Base-by-base conservation (phyloP, 768 basidiomycete species). In the Lyophyllum semitale region DNA sequence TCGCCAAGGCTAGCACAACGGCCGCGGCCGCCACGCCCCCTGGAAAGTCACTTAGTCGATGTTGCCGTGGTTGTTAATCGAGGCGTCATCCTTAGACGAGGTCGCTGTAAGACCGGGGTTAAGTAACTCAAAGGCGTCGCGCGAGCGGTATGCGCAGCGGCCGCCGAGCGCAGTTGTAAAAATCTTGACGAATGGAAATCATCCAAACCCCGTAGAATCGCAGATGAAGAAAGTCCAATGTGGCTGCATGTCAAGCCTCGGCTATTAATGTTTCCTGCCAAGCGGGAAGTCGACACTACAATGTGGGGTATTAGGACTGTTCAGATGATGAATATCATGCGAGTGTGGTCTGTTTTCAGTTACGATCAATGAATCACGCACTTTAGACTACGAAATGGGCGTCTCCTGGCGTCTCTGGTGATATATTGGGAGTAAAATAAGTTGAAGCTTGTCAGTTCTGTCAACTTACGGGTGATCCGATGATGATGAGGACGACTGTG, bases 381-480 rank as follows among this genome's bases (percentile, higher is more conserved):
- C 44, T 17, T 30, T 35, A 15, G 18, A 48, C 17, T 17, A 40
- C n/a, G 17, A 6, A 6, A 7, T 12, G 5, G 12, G 22, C 2
- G 8, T 11, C 5, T 30, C n/a, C 11, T 38, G 37, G 18, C 3
- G 37, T 18, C 37, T 17, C n/a, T 29, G 44, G 44, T n/a, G 44
- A 45, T 45, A 18, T 23, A 6, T 40, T 23, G 20, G 41, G 4
- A 20, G 37, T 23, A 17, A 25, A 26, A 44, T n/a, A 29, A 27
- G 27, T 29, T 45, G 26, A n/a, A 26, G 11, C 15, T 27, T 15
- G 20, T 35, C 47, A 32, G 20, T 17, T 22, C n/a, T 35, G 47
- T 47, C 26, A 42, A 8, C 42, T 46, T 41, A 15, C 25, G 11
- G 47, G 43, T 55, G 54, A 55, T 49, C 47, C 54, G 48, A 55